Evolutionary conservation across 495 filamentous ascomycete genomes (phyloP), one percentile per base, ranked within the genome.

Genomic region (Hypoxylon subgilvum): DNA sequence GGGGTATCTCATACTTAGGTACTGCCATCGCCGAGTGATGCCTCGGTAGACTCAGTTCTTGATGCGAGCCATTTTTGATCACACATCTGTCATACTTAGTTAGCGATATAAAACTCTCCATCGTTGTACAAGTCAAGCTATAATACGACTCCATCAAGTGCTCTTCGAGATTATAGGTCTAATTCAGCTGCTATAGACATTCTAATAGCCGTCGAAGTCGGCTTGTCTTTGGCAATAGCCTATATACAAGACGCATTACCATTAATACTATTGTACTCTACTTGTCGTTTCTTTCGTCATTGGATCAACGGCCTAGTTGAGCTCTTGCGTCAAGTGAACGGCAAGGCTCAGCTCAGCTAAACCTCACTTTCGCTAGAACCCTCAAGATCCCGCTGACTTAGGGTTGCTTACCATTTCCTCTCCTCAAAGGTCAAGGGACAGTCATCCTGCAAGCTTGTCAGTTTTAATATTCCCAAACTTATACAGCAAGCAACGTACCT

Each of bases 381-480:
- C 36, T 9, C 16, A 23, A 38, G 34, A 28, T 35, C 27, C n/a
- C 1, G 10, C 42, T 3, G 3, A 10, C 21, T 12, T 25, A 38
- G 44, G 17, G 17, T 25, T 36, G 40, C 57, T 55, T 66, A 76
- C 67, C 70, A 76, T 47, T 75, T 74, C 47, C 76, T 64, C 65
- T 76, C 74, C 23, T 71, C 73, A 49, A 89, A 90, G 0, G 84
- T 82, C 63, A 90, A 75, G 4, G 82, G 86, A 69, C 86, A 89
- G 43, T 86, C 84, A 63, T 86, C 84, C 82, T 86, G 51, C 19
- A 19, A 18, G 28, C 0, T 18, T 69, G 67, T 75, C 74, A 70
- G 55, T 44, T 50, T 61, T 21, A 25, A 45, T 0, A 31, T 6
- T 40, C 32, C 17, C 10, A 14, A 13, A 12, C 5, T 21, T 23